Evolutionary conservation across 257 asterid genomes (phyloP).

Genomic region (Nicotiana tomentosiformis): DNA sequence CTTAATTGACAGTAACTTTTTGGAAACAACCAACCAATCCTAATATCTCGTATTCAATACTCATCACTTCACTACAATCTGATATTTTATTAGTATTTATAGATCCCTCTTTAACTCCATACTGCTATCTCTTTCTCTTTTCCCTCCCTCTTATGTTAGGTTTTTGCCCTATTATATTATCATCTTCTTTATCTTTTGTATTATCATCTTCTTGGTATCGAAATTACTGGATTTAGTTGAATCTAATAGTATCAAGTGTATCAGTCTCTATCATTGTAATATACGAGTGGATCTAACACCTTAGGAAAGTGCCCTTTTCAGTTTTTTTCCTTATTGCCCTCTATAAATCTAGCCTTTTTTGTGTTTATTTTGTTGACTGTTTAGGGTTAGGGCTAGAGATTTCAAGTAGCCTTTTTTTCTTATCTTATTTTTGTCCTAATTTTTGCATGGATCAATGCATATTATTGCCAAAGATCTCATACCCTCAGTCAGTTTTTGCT

Average conservation of each 20-base stretch:
- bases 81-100: constrained; percentile 7
- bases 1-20: no score
- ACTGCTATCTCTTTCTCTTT: background rate
- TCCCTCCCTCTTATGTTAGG: background rate
- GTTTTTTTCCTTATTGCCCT: background rate
- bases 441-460: background rate
- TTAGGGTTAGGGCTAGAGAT: background rate
- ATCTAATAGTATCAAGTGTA: background rate
- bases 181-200: background rate
- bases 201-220: no score
- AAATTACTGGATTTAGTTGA: no score
- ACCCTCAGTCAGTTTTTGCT: constrained; percentile 36
- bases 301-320: background rate
- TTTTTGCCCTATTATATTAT: background rate
- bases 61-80: constrained; percentile 14
- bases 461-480: constrained; percentile 8
- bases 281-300: background rate
- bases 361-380: no score
- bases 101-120: background rate
- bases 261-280: background rate
- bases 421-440: background rate
- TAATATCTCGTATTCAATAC: constrained; percentile 25
- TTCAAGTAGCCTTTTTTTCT: no score
- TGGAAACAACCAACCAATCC: constrained; percentile 16
- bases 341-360: no score